These are phyloP conservation scores for Eutrema yunnanense DNA, from an alignment of 345 rosid genomes.

Conservation along the genomic window DNA sequence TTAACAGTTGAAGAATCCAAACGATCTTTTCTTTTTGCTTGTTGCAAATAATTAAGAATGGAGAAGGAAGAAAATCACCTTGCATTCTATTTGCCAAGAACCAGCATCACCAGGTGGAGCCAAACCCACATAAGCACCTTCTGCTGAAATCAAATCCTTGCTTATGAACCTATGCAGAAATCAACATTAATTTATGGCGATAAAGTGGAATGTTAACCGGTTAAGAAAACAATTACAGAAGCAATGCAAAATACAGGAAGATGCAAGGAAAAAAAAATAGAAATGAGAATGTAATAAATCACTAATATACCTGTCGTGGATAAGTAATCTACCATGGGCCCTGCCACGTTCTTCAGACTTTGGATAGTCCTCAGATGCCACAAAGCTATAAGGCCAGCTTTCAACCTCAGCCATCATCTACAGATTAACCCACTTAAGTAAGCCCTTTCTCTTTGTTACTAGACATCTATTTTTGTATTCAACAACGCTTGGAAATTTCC, in stretches of 20 bases:
- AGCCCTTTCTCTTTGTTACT: constrained; percentile 3
- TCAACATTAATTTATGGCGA: neutral
- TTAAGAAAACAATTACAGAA: neutral
- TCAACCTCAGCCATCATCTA: constrained; percentile 78
- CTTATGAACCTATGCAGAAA: constrained; percentile 42
- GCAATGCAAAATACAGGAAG: neutral
- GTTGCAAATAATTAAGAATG: neutral
- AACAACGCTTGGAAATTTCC: neutral
- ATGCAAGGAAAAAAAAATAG: neutral
- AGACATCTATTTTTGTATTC: neutral
- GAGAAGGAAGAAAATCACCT: constrained; percentile 36
- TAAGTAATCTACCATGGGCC: constrained; percentile 57
- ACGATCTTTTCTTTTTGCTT: neutral
- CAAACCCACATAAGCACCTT: constrained; percentile 70
- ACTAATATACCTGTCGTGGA: constrained; percentile 50
- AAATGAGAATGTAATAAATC: neutral
- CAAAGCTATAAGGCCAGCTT: constrained; percentile 91
- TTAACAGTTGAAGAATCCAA: neutral
- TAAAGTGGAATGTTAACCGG: neutral
- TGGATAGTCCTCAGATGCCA: constrained; percentile 79
- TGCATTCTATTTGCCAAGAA: constrained; percentile 87
- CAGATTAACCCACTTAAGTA: constrained; percentile 4
- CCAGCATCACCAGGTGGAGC: constrained; percentile 71
- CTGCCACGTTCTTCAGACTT: constrained; percentile 62
- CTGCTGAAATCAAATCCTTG: constrained; percentile 36